Evolutionary conservation across 495 filamentous ascomycete genomes (phyloP), one percentile per base, ranked within the genome.

Genomic region (Podospora sp.): DNA sequence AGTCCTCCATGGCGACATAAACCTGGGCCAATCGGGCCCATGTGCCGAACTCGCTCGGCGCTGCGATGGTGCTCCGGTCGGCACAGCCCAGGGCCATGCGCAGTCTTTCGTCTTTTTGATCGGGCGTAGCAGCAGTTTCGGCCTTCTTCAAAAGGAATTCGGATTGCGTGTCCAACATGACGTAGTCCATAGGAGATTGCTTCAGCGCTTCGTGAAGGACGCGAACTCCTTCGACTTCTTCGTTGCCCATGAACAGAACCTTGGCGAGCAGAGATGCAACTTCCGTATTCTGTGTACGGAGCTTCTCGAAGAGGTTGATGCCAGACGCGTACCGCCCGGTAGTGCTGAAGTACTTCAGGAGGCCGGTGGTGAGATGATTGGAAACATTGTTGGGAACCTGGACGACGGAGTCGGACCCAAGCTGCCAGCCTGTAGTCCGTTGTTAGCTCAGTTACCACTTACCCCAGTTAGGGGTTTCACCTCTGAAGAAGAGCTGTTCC

Each of bases 271-370:
- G 83, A 0, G 95, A 98, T 5, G 95, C 96, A 0, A 98, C 92
- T 71, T 99, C 96, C 7, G 93, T 87, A 72, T 97, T 96, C 56
- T 90, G 87, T 25, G 90, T 90, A 33, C 96, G 90, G 58, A 99
- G 84, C 77, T 99, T 99, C 77, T 97, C 93, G 68, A 99, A 98
- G 1, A 99, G 86, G 68, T 99, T 99, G 76, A 98, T 97, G 11
- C 94, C 95, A 0, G 95, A 98, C 24, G 96, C 87, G 73, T 94
- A 97, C 35, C 95, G 88, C 11, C 95, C 96, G 8, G 96, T 98
- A 0, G 95, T 98, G 62, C 93, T 89, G 71, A 99, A 97, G 73
- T 99, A 99, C 73, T 91, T 91, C n/a, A 99, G 84, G 1, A 99
- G 87, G 18, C 95, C 96, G 29, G 91, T 85, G 1, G 93, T 93